Conservation (phyloP, 2,329 filamentous ascomycete species). For the Trichoderma atrobrunneum region DNA sequence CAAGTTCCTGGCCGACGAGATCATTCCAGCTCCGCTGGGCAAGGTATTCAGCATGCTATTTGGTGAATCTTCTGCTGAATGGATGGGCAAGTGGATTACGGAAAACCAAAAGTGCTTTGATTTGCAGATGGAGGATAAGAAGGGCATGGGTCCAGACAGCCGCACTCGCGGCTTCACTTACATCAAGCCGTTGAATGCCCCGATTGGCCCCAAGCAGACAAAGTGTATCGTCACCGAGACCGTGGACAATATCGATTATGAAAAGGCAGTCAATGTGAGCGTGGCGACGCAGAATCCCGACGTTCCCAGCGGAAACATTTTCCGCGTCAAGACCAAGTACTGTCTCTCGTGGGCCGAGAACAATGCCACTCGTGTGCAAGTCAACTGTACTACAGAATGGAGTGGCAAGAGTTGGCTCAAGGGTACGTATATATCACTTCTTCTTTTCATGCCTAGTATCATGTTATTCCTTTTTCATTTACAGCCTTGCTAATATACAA, state of each 20-base stretch:
- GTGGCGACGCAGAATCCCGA: slow-evolving; percentile 88
- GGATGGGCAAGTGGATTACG: slow-evolving; percentile 83
- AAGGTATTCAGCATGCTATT: slow-evolving; percentile 90
- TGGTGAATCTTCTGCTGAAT: slow-evolving; percentile 72
- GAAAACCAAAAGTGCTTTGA: slow-evolving; percentile 87
- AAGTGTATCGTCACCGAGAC: slow-evolving; percentile 88
- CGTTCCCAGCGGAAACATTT: slow-evolving; percentile 90
- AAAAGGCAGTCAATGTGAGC: slow-evolving; percentile 80
- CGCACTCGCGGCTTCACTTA: slow-evolving; percentile 76
- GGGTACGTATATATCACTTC: slow-evolving; percentile 56
- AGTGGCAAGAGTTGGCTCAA: slow-evolving; percentile 97
- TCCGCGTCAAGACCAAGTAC: slow-evolving; percentile 89
- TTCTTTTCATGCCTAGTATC: neutral
- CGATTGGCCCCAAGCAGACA: slow-evolving; percentile 89
- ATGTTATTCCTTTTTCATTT: neutral
- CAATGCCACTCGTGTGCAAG: slow-evolving; percentile 79
- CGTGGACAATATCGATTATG: slow-evolving; percentile 80
- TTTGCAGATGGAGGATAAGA: slow-evolving; percentile 82
- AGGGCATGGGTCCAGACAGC: slow-evolving; percentile 71
- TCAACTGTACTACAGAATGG: slow-evolving; percentile 94
- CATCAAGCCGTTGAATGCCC: slow-evolving; percentile 81
- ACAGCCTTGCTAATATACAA: slow-evolving; percentile 30
- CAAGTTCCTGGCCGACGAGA: slow-evolving; percentile 78
- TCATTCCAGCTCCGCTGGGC: slow-evolving; percentile 81
- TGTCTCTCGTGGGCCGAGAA: slow-evolving; percentile 89